Evolutionary conservation across 192 early-diverging fungal species (phyloP).

Genomic region (Coemansia sp.): DNA sequence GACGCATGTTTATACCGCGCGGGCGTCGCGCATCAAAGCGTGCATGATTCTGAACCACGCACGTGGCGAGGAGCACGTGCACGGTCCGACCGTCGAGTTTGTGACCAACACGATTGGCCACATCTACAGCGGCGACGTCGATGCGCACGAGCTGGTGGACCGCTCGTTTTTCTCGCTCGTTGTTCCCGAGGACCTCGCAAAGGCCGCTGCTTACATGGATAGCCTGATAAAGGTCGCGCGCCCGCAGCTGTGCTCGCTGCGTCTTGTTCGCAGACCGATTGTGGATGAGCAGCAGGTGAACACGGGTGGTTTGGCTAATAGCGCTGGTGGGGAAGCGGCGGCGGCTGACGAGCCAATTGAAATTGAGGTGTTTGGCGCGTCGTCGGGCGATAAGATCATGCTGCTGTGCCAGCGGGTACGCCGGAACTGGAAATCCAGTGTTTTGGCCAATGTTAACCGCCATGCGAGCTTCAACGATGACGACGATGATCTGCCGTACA

Average conservation of each 20-base stretch:
- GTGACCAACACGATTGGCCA: slow-evolving; percentile 39
- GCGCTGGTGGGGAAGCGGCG: no score
- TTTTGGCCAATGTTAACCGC: not conserved
- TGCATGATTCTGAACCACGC: slow-evolving; percentile 24
- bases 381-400: slow-evolving; percentile 31
- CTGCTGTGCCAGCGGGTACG: slow-evolving; percentile 31
- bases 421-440: not conserved
- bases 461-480: slow-evolving; percentile 1
- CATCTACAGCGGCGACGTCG: slow-evolving; percentile 27
- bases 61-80: not conserved
- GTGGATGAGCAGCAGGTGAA: not conserved
- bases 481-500: slow-evolving; percentile 13
- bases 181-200: slow-evolving; percentile 20
- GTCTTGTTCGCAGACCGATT: slow-evolving; percentile 11
- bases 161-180: slow-evolving; percentile 36
- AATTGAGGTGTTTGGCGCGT: slow-evolving; percentile 41
- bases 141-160: slow-evolving; percentile 35
- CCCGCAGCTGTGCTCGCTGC: slow-evolving; percentile 33
- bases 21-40: slow-evolving; percentile 35
- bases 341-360: slow-evolving; percentile 7
- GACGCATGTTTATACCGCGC: slow-evolving; percentile 40
- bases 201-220: slow-evolving; percentile 33
- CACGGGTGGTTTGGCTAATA: no score
- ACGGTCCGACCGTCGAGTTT: slow-evolving; percentile 36
- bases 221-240: slow-evolving; percentile 6